phyloP scores from a whole-genome alignment of 1,284 basidiomycete species.

The Tilletia walkeri region DNA sequence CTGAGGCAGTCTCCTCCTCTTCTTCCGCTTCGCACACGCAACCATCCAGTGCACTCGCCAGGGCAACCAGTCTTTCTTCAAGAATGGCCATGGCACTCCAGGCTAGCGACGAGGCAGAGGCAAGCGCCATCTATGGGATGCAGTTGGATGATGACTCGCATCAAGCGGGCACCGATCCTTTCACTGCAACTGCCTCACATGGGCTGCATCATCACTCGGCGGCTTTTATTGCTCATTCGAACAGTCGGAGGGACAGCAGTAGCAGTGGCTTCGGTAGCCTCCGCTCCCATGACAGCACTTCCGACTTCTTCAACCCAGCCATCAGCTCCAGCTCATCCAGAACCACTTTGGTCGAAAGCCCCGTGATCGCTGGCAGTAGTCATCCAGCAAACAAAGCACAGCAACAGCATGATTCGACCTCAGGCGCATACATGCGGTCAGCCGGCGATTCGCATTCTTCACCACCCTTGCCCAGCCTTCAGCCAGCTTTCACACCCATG shows the following conservation, averaged over 20 bases:
- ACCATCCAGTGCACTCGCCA: neutral
- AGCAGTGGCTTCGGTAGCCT: constrained; percentile 1
- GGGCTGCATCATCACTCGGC: no score
- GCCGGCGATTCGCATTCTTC: neutral
- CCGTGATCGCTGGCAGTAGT: neutral
- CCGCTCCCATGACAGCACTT: neutral
- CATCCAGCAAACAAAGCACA: neutral
- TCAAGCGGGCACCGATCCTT: no score
- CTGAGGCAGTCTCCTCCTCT: neutral
- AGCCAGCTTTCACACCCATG: constrained; percentile 7
- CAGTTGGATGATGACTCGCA: neutral
- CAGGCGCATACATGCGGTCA: neutral
- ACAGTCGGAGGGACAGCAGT: constrained; percentile 4
- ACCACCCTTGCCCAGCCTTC: neutral
- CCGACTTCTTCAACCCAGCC: neutral
- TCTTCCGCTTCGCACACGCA: neutral
- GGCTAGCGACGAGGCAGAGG: neutral
- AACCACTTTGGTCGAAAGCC: neutral
- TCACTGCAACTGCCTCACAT: no score
- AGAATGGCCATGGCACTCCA: constrained; percentile 5
- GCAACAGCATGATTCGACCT: neutral
- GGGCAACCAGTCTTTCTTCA: neutral
- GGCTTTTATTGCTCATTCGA: no score
- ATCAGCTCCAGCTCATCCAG: neutral
- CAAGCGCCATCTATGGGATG: neutral